These are phyloP conservation scores for Geotrichum restrictum DNA, from an alignment of 1,139 yeast genomes.

Conservation along the genomic window DNA sequence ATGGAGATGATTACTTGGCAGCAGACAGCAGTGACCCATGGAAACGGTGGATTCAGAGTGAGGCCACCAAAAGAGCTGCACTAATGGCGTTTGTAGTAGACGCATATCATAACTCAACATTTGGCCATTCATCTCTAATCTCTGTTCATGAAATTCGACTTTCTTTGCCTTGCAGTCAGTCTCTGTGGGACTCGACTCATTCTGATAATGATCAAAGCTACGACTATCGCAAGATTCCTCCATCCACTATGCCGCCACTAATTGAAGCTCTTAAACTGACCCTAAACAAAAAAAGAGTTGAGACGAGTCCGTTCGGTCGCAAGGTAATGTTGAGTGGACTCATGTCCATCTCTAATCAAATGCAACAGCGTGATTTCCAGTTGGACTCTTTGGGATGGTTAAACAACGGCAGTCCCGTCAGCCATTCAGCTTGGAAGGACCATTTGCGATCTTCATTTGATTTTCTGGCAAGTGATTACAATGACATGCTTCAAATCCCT, in stretches of 20 bases:
- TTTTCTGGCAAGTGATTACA: conserved; percentile 12
- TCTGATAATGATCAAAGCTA: conserved; percentile 19
- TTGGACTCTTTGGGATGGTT: conserved; percentile 46
- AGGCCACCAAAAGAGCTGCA: conserved; percentile 72
- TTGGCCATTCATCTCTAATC: conserved; percentile 67
- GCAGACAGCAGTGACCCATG: conserved; percentile 35
- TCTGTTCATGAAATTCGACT: conserved; percentile 68
- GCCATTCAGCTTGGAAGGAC: conserved; percentile 9
- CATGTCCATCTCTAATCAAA: conserved; percentile 62
- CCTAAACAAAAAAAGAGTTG: conserved; percentile 51
- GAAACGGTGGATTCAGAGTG: conserved; percentile 70
- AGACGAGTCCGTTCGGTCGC: conserved; percentile 54
- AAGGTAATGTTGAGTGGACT: conserved; percentile 67
- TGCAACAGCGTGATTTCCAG: conserved; percentile 69
- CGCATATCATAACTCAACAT: conserved; percentile 69
- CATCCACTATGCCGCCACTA: conserved; percentile 41
- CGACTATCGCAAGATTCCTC: conserved; percentile 6
- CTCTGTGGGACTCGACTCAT: conserved; percentile 55
- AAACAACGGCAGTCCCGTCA: background rate
- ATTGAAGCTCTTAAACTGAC: conserved; percentile 53
- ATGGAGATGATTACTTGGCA: conserved; percentile 4
- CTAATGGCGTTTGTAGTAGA: conserved; percentile 77
- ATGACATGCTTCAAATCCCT: conserved; percentile 10
- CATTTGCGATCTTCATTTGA: conserved; percentile 11
- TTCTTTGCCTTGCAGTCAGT: conserved; percentile 74